These are phyloP conservation scores for Nadsonia starkeyi-henricii DNA, from an alignment of 1,139 yeast genomes.

Conservation along the genomic window DNA sequence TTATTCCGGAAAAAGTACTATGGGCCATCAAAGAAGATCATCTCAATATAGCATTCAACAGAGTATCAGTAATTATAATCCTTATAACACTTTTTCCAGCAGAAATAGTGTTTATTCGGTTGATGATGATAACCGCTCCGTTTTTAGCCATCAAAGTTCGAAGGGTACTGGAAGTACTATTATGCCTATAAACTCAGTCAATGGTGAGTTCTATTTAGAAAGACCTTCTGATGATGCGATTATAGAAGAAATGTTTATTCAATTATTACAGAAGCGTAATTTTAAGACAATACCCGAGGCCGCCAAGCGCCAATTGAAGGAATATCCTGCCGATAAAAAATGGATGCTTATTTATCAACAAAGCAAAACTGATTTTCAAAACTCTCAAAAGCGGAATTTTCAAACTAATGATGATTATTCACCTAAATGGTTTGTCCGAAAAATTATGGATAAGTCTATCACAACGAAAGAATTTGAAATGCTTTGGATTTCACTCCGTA, in stretches of 20 bases:
- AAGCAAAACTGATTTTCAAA: slow-evolving; percentile 62
- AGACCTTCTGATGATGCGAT: slow-evolving; percentile 20
- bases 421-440: slow-evolving; percentile 69
- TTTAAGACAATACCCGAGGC: slow-evolving; percentile 64
- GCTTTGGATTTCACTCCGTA: slow-evolving; percentile 79
- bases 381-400: slow-evolving; percentile 29
- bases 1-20: background rate
- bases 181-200: slow-evolving; percentile 10
- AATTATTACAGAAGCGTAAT: slow-evolving; percentile 51
- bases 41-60: slow-evolving; percentile 2
- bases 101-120: slow-evolving; percentile 8
- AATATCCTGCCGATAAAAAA: slow-evolving; percentile 64
- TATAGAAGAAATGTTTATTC: slow-evolving; percentile 25
- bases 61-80: slow-evolving; percentile 1
- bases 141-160: slow-evolving; percentile 1
- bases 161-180: slow-evolving; percentile 9
- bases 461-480: slow-evolving; percentile 62
- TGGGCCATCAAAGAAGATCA: background rate
- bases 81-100: slow-evolving; percentile 6
- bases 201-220: slow-evolving; percentile 17
- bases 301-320: slow-evolving; percentile 67
- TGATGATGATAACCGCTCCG: slow-evolving; percentile 10
- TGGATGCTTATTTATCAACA: slow-evolving; percentile 91
- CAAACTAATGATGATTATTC: slow-evolving; percentile 32
- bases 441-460: slow-evolving; percentile 56